phyloP scores from a whole-genome alignment of 306 rosid species.

The Sophora flavescens region DNA sequence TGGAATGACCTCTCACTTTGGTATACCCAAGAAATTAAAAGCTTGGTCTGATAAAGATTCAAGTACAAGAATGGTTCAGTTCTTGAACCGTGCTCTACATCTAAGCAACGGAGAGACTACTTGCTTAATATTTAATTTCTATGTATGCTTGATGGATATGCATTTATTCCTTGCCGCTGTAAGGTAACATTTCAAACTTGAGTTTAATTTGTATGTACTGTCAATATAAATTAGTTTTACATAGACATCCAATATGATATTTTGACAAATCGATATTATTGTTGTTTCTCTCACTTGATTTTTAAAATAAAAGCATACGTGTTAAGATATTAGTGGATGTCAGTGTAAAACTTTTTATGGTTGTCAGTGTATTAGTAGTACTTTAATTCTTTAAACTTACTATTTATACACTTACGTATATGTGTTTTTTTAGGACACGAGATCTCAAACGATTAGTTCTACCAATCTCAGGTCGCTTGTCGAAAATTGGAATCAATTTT shows the following conservation, averaged over 20 bases:
- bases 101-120: slow-evolving; percentile 38
- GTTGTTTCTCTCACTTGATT: too few relatives aligned
- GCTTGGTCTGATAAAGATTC: neutral
- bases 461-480: neutral
- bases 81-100: slow-evolving; percentile 36
- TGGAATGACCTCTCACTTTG: neutral
- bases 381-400: too few relatives aligned
- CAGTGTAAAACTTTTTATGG: too few relatives aligned
- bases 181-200: slow-evolving; percentile 39
- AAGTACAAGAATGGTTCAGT: neutral
- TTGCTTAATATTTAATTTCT: too few relatives aligned
- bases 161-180: slow-evolving; percentile 22
- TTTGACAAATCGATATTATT: too few relatives aligned
- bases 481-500: neutral
- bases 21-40: neutral
- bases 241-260: too few relatives aligned
- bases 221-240: too few relatives aligned
- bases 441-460: slow-evolving; percentile 47
- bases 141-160: neutral
- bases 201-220: neutral
- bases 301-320: too few relatives aligned
- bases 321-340: too few relatives aligned
- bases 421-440: slow-evolving; percentile 35
- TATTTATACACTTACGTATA: too few relatives aligned
- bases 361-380: too few relatives aligned